A percentile compares a stretch with the other conserved stretches of the same genome.
phyloP scores from a whole-genome alignment of 2,329 filamentous ascomycete genomes.

The Colletotrichum aenigma region DNA sequence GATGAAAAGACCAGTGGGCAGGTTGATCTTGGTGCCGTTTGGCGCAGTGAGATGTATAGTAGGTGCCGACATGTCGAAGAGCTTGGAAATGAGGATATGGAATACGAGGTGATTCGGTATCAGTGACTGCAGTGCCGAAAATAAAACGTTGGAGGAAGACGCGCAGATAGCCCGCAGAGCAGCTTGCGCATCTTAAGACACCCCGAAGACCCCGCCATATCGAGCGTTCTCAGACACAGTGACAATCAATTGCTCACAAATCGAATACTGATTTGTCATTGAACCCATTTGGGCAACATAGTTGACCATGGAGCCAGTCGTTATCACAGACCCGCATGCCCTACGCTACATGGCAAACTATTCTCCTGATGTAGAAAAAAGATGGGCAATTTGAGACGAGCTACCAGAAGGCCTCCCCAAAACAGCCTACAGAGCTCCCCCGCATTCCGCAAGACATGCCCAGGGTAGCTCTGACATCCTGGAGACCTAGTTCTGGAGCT shows the following conservation, averaged over 20 bases:
- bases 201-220: background rate
- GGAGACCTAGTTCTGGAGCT: background rate
- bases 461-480: background rate
- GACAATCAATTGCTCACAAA: background rate
- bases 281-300: background rate
- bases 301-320: background rate
- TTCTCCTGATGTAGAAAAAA: background rate
- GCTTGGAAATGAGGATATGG: background rate
- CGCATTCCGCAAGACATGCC: background rate
- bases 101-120: background rate
- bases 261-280: background rate
- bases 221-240: background rate
- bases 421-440: background rate
- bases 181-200: background rate
- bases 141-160: background rate
- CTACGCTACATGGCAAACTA: background rate
- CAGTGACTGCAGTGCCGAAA: background rate
- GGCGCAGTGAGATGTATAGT: conserved; percentile 66
- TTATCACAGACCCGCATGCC: background rate
- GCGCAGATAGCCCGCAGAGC: background rate
- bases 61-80: conserved; percentile 5
- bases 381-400: background rate
- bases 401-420: background rate
- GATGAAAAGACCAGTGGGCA: conserved; percentile 76
- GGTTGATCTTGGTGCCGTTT: conserved; percentile 70